phyloP scores from a whole-genome alignment of 768 basidiomycete genomes.

The Boletus patriciae region DNA sequence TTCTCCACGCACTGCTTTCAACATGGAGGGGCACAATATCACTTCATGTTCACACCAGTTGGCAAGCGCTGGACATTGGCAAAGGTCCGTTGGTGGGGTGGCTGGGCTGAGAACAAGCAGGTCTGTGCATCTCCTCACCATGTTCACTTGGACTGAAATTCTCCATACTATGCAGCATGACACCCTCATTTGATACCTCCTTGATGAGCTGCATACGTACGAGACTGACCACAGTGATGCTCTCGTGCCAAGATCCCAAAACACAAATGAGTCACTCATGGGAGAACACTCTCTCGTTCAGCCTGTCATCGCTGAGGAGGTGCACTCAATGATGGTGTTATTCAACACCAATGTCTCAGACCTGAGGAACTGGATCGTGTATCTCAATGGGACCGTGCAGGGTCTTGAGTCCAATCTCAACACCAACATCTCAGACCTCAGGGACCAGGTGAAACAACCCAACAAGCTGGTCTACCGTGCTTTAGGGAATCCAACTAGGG shows the following conservation, averaged over 20 bases:
- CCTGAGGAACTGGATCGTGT: not conserved
- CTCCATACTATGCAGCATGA: not conserved
- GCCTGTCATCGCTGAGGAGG: not conserved
- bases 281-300: not conserved
- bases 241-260: not conserved
- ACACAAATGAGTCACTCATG: not conserved
- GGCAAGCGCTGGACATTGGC: conserved; percentile 37
- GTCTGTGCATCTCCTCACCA: conserved; percentile 12
- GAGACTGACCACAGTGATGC: not conserved
- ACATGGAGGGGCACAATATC: conserved; percentile 18
- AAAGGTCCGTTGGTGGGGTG: conserved; percentile 40
- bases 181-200: not conserved
- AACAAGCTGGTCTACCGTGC: too few species aligned
- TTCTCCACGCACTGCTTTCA: conserved; percentile 1
- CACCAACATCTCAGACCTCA: too few species aligned
- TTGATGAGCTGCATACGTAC: not conserved
- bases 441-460: too few species aligned
- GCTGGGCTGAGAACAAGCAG: conserved; percentile 41
- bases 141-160: not conserved
- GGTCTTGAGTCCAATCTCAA: too few species aligned
- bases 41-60: conserved; percentile 39
- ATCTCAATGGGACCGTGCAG: not conserved
- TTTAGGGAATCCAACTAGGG: too few species aligned
- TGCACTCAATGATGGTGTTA: not conserved
- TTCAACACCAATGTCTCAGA: not conserved